Evolutionary conservation across 2,329 filamentous ascomycete genomes (phyloP), one percentile per base, ranked within the genome.

Genomic region (Aureobasidium sp.): DNA sequence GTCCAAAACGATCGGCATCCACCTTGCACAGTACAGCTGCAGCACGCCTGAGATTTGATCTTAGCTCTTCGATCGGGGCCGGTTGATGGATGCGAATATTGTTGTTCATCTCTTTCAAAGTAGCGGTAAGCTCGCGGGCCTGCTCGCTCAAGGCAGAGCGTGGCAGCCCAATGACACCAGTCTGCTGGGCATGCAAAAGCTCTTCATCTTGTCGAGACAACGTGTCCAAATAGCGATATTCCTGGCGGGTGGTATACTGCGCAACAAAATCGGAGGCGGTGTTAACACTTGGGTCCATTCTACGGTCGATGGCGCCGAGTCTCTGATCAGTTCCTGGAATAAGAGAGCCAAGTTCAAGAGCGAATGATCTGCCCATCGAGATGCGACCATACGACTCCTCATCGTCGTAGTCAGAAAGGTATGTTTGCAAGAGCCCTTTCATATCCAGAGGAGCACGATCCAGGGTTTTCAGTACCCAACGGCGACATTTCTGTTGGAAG

Each of bases 251-350:
- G 3, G 93, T 97, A 73, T 99, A 99, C 71, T 99, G 93, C 1
- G 94, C 92, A 71, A 99, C 86, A 69, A 99, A 96, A 72, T 97
- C 93, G 2, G 94, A 97, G 0, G 90, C 92, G 12, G 92, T 92
- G 72, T 97, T 96, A 72, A 97, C 87, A 65, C 85, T 85, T 60
- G 85, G 84, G 52, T 87, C 85, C 20, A 88, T 86, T 65, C 89
- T 83, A 39, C 82, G 83, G 67, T 95, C 90, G 53, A 99, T 86
- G 7, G 90, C 92, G 68, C 84, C 87, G 46, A 99, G 81, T 65
- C 91, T 85, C 70, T 95, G 91, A 72, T 99, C 93, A 10, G 88
- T 92, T 5, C 83, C 82, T 5, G 95, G 93, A 62, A 99, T 90
- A 17, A 88, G 80, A 9, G 90, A 90, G 3, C 94, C 94, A 79